Evolutionary conservation across 495 filamentous ascomycete genomes (phyloP).

Genomic region (Mytilinidion resinicola): DNA sequence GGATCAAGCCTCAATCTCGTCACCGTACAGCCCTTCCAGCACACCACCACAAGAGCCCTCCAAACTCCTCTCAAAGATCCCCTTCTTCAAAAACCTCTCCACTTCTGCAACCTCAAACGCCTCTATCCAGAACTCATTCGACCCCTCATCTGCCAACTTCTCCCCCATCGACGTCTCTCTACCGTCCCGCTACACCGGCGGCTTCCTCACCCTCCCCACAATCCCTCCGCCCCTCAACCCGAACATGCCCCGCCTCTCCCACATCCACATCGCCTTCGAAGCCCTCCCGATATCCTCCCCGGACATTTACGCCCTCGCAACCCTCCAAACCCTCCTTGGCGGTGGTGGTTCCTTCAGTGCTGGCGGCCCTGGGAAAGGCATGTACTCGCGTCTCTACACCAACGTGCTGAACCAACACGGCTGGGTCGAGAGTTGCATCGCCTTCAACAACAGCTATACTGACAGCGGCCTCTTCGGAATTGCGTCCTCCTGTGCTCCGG

Average conservation of each 20-base stretch:
- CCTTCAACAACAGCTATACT: slow-evolving; percentile 96
- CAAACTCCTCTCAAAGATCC: slow-evolving; percentile 72
- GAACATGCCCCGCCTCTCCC: slow-evolving; percentile 72
- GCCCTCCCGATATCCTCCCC: slow-evolving; percentile 81
- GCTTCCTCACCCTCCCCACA: slow-evolving; percentile 76
- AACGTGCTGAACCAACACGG: slow-evolving; percentile 96
- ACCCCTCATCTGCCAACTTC: slow-evolving; percentile 40
- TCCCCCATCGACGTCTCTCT: slow-evolving; percentile 51
- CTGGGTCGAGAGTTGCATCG: slow-evolving; percentile 90
- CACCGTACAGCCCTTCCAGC: slow-evolving; percentile 29
- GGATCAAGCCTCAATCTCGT: slow-evolving; percentile 41
- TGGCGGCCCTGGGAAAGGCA: slow-evolving; percentile 94
- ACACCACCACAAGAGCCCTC: slow-evolving; percentile 44
- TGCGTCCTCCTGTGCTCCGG: slow-evolving; percentile 72
- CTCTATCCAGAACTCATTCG: slow-evolving; percentile 42
- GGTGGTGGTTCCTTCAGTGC: slow-evolving; percentile 97
- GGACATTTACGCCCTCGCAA: slow-evolving; percentile 94
- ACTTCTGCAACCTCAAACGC: slow-evolving; percentile 58
- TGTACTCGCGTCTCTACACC: slow-evolving; percentile 96
- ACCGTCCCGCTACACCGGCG: slow-evolving; percentile 86
- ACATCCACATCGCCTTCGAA: slow-evolving; percentile 95
- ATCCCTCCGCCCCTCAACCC: slow-evolving; percentile 71
- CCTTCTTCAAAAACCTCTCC: slow-evolving; percentile 89
- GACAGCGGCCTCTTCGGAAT: slow-evolving; percentile 95
- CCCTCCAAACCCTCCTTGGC: slow-evolving; percentile 92